Evolutionary conservation across 768 basidiomycete species (phyloP), one percentile per base, ranked within the genome.

Genomic region (Auricularia auricula-judae): DNA sequence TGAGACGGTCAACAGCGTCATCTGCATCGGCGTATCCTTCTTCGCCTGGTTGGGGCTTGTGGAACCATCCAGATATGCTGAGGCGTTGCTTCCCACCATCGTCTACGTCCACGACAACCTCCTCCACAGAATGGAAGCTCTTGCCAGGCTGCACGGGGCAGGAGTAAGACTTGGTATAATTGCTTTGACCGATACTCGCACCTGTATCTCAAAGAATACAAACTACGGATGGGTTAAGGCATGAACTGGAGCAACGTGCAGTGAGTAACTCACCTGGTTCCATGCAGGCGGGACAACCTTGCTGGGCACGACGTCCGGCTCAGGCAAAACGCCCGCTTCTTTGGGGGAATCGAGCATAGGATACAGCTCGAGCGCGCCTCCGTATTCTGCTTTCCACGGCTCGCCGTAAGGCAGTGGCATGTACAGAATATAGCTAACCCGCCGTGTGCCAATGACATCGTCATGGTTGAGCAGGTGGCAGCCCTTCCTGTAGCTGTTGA

Each of bases 61-160:
- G 96, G 77, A 98, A 98, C 96, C 96, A 98, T 5, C 96, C 96
- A 69, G 90, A 93, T 70, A 98, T 90, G 68, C 90, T 93, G 69
- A 98, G 75, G 42, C 96, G 79, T 69, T 88, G 82, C 54, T 85
- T 76, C 0, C 87, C 88, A 54, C 89, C 88, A 67, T 85, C 77
- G 23, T 75, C 84, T 59, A 79, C 81, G 59, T 85, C 84, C 0
- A 91, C 87, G n/a, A 96, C 85, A 36, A 98, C 96, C 73, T 98
- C 96, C 71, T 98, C 91, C 3, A 98, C 96, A 0, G 93, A 91
- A 74, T 98, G 96, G 76, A 98, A 98, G 71, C 94, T 97, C 73
- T 82, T 79, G 0, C 96, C 95, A 0, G 96, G 96, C 74, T 96
- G 93, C n/a, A 97, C 94, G 7, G 14, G 47, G 18, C 21, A 8